Conservation (phyloP, 768 basidiomycete species). For the Rhizopogon vinicolor region DNA sequence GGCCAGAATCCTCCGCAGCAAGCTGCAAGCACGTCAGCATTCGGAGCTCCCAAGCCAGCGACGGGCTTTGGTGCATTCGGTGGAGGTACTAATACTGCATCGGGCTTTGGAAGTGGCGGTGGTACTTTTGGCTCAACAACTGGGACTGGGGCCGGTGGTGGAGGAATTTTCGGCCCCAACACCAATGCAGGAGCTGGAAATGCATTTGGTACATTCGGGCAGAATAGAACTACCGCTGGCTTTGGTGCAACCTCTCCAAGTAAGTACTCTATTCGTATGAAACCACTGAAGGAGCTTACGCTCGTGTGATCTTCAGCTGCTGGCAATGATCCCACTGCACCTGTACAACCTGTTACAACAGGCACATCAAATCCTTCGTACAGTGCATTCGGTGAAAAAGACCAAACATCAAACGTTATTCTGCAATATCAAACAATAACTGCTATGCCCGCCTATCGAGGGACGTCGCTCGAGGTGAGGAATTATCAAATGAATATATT, state of each 20-base stretch:
- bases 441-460: constrained; percentile 73
- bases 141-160: constrained; percentile 26
- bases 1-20: constrained; percentile 34
- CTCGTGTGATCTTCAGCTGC: constrained; percentile 18
- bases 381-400: constrained; percentile 59
- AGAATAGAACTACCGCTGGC: constrained; percentile 38
- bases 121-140: constrained; percentile 36
- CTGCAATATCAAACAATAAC: constrained; percentile 81
- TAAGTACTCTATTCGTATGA: constrained; percentile 10
- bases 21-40: constrained; percentile 38
- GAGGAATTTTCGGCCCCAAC: constrained; percentile 31
- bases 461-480: constrained; percentile 72
- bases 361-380: constrained; percentile 70
- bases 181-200: constrained; percentile 22
- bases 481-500: constrained; percentile 10
- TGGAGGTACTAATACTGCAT: constrained; percentile 13
- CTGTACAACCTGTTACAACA: constrained; percentile 53
- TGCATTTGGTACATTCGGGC: constrained; percentile 59
- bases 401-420: constrained; percentile 37
- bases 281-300: constrained; percentile 9
- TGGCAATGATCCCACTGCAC: constrained; percentile 22
- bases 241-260: constrained; percentile 37
- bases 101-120: constrained; percentile 43
- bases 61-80: constrained; percentile 77
- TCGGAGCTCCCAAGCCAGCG: constrained; percentile 65